Evolutionary conservation across 2,329 filamentous ascomycete species (phyloP), one percentile per base, ranked within the genome.

Genomic region (Fusarium humuli): DNA sequence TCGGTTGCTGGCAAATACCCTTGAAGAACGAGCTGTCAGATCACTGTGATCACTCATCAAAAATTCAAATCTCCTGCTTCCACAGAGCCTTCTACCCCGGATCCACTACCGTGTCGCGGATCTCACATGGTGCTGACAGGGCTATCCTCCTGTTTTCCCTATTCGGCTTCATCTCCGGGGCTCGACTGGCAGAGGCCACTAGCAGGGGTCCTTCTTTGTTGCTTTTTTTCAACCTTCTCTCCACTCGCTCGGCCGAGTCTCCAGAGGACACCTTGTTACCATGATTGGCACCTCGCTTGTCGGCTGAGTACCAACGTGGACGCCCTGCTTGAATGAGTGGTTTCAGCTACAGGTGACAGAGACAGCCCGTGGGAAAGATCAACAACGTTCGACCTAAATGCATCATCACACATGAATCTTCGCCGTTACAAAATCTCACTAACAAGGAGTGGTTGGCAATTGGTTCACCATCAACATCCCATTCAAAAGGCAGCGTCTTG

Each of bases 141-240:
- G 60, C 61, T 55, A 48, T 47, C 20, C 32, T 61, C 61, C 58
- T 58, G 60, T 59, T 69, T 73, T 72, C 73, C 73, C 62, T 54
- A 67, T 75, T 57, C 61, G 64, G 73, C 73, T 75, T 75, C 73
- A 75, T 75, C 73, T 75, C 73, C 73, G 73, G 49, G 61, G 47
- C 62, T 64, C 30, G 55, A 50, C 56, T 42, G 34, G 20, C 23
- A 50, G 41, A 44, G 27, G 23, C 20, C 30, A 55, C 32, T 40
- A 67, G 41, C 58, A 49, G 41, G 37, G 64, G 50, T 29, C 32
- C 63, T 57, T 20, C 47, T 61, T 56, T 29, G 22, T 25, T 23
- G n/a, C 41, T 34, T 41, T 52, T 44, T 32, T 40, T 34, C 40
- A 7, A 49, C 22, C 18, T 46, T 37, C 58, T 60, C 73, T 71